Evolutionary conservation across 768 basidiomycete genomes (phyloP), one percentile per base, ranked within the genome.

Genomic region (Coprinellus micaceus): DNA sequence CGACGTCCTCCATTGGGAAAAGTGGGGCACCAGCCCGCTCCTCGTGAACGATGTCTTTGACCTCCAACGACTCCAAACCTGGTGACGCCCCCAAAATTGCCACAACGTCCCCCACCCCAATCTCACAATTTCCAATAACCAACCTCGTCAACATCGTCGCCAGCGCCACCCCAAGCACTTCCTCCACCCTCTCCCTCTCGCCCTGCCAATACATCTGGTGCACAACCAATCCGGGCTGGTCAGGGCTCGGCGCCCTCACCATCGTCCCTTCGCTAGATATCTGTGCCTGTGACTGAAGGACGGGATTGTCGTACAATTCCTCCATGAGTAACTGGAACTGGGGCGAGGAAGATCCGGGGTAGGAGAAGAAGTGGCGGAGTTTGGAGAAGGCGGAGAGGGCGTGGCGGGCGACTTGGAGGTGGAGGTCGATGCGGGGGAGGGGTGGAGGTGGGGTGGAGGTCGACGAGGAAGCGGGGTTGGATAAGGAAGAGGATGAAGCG

Each of bases 201-300:
- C 49, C 49, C 21, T 51, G 30, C 49, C 49, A 51, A 24, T 51
- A 51, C 33, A 51, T 4, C 33, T 19, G 29, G 13, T 51, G 49
- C 2, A 29, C 30, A 9, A 51, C 49, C 4, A 51, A 30, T 1
- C 17, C n/a, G 1, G 49, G 49, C 33, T 51, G 49, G 9, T 26
- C 4, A 11, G 4, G 7, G 28, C n/a, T 12, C 5, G 26, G 13
- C 15, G 24, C 29, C 28, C 9, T 13, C 48, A 13, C 28, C 3
- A 21, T 33, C 26, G 22, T 17, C 28, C 48, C 28, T 28, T 11
- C 25, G 24, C 25, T 48, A 12, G 13, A 48, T 15, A 13, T 48
- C 47, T 2, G 6, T 48, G 25, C 26, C 19, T 33, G 33, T 33
- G 33, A 33, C 33, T 6, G 33, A 10, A 6, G 26, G 26, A 37